phyloP scores from a whole-genome alignment of 1,284 basidiomycete species.

The Coriolopsis trogii region DNA sequence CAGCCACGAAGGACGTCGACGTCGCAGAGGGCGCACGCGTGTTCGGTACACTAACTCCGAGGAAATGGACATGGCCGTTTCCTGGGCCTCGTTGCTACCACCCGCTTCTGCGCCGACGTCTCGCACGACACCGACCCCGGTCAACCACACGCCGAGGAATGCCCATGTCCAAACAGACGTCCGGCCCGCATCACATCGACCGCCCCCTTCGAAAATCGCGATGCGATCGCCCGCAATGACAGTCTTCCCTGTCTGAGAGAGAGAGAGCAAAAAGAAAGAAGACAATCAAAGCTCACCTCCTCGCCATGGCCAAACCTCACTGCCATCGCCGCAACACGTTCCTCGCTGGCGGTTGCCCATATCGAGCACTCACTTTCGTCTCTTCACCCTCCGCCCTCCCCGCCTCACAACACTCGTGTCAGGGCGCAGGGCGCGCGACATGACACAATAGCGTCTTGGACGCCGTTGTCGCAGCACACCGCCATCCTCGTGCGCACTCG shows the following conservation, averaged over 20 bases:
- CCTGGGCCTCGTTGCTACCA: too few relatives aligned
- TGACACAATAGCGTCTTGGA: constrained; percentile 18
- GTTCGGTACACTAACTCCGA: constrained; percentile 4
- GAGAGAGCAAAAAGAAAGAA: neutral
- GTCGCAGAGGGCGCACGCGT: neutral
- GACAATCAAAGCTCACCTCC: constrained; percentile 4
- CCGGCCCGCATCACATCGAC: constrained; percentile 4
- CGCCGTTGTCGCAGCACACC: too few relatives aligned
- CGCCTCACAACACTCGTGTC: neutral
- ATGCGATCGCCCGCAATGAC: neutral
- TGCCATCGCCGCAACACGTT: too few relatives aligned
- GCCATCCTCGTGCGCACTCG: too few relatives aligned
- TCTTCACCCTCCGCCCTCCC: too few relatives aligned
- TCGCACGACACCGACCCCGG: too few relatives aligned
- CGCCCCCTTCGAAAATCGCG: neutral
- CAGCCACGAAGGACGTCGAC: too few relatives aligned
- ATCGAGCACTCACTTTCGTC: neutral
- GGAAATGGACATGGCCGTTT: neutral
- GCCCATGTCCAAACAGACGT: neutral
- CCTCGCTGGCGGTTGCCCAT: too few relatives aligned
- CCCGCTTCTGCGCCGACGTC: too few relatives aligned
- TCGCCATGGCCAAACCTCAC: too few relatives aligned
- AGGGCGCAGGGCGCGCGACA: neutral
- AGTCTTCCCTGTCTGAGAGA: too few relatives aligned
- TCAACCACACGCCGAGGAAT: too few relatives aligned